Base-by-base conservation (phyloP, 805 yeast species). In the Candida qinlingensis region DNA sequence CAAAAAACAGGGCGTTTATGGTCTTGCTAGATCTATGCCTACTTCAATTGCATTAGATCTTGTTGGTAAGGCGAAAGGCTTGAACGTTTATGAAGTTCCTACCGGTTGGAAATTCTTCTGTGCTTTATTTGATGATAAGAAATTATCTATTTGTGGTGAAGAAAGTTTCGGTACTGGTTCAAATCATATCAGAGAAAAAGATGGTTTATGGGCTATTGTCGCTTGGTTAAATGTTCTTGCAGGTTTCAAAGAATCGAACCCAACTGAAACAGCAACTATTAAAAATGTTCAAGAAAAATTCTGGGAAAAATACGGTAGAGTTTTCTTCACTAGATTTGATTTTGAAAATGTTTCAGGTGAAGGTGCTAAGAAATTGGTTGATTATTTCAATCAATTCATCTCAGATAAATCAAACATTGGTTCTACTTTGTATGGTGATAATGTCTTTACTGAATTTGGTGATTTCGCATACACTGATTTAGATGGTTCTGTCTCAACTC, bases 51-150 rank as follows among this genome's bases (percentile, higher is more conserved):
- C 99, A 34, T 77, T 92, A 59, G 99, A 92, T 61, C 75, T 85
- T 49, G 99, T 94, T 27, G 98, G 96, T 31, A 79, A 80, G 64
- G 74, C 74, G 50, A 82, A 88, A 68, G 85, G 85, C 33, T 70
- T 92, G 55, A 70, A 83, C 44, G 73, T 83, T 53, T 92, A 92
- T 68, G 99, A 94, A 70, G 98, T 94, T 6, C 99, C 99, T 47
- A 92, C 99, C 19, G 99, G 98, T 35, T 92, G 99, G 99, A 92
- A 92, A 70, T 92, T 92, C 66, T 92, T 92, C 79, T 91, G 98
- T 70, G 92, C 96, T 5, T 72, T 92, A 56, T 92, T 92, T 61
- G 99, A 92, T 65, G 91, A 96, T 37, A 81, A 88, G 62, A 91
- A 90, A 71, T 77, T 92, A 59, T 87, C 96, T 50, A 92, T 92